Base-by-base conservation (phyloP, 371 early-diverging fungal species). In the Mucor velutinosus region DNA sequence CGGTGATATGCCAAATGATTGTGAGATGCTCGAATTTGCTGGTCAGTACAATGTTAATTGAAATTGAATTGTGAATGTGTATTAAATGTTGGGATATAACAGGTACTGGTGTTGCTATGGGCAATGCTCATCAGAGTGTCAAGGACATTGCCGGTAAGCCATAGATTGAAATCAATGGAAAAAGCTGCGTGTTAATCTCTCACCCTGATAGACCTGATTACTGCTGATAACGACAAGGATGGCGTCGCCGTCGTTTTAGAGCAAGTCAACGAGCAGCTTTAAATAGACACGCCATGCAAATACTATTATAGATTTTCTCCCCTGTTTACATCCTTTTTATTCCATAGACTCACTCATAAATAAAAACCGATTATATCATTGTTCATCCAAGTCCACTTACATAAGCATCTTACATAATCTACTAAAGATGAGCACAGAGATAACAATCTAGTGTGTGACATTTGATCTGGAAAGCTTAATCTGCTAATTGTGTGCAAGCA, bases 1-100 rank as follows among this genome's bases (percentile, higher is more conserved):
- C 71, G 86, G 86, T 29, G 86, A 86, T 60, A 76, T 84, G 75
- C 74, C 84, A n/a, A 86, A 86, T 56, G 86, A 86, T 62, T 71
- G 74, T 19, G 82, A 83, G 65, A 86, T 86, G 86, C 66, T 86
- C 14, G 70, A 78, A 43, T 83, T 65, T 70, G 84, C 86, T 15
- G 86, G 86, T 66, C 41, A 51, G 49, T 49, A 61, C 12, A 51
- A 47, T 27, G 32, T 11, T 17, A 15, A 8, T 19, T 17, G 32
- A 11, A 5, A 11, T 23, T 19, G n/a, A 10, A 33, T 29, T 23
- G n/a, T 25, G 17, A 51, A 62, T 49, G 8, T 51, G 11, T 21
- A 37, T 15, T 56, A 41, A 39, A 56, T 55, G 51, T 69, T 69
- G 69, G 10, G 8, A 32, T 30, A 7, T 32, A 23, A 15, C 30